Evolutionary conservation across 1,284 basidiomycete genomes (phyloP), one percentile per base, ranked within the genome.

Genomic region (Papiliotrema nemorosa): DNA sequence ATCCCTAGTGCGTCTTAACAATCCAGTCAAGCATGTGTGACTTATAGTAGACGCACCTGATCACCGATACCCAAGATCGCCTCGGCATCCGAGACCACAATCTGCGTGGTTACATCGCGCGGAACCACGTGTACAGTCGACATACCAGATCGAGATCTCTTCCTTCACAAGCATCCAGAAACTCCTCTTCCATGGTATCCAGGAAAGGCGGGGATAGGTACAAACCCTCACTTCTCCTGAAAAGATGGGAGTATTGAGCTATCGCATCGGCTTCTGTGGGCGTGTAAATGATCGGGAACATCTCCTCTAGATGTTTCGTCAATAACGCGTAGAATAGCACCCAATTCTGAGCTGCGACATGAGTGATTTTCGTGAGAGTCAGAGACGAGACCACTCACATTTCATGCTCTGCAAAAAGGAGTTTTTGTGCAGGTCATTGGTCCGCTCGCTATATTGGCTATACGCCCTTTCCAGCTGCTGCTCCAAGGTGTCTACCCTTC

Each of bases 201-300:
- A 51, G 40, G 36, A 53, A 49, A 2, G 63, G 57, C 20, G 65
- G 62, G 21, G 58, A 57, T 12, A 72, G 49, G 46, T 61, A 72
- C 24, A 72, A 44, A 6, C 69, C 69, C 44, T 70, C 67, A 13
- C 60, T 62, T 44, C 85, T 73, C 27, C 88, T 77, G 73, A 87
- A 90, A 7, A 90, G 75, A 66, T 88, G 86, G 0, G 87, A 90
- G 62, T 89, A 90, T 44, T 84, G 80, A 4, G 84, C 74, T 46
- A 90, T 90, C 0, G 88, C 88, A 39, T 88, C 84, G 2, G 85
- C 87, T 80, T 84, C 70, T 13, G 73, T 73, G 0, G 63, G 65
- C 51, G 73, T 74, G 48, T 88, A 88, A 42, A 87, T 84, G 53
- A 88, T 81, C 0, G 86, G 84, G 42, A 87, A 82, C 57, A 87